phyloP scores from a whole-genome alignment of 352 stramenopile genomes.

The Phytophthora ramorum region DNA sequence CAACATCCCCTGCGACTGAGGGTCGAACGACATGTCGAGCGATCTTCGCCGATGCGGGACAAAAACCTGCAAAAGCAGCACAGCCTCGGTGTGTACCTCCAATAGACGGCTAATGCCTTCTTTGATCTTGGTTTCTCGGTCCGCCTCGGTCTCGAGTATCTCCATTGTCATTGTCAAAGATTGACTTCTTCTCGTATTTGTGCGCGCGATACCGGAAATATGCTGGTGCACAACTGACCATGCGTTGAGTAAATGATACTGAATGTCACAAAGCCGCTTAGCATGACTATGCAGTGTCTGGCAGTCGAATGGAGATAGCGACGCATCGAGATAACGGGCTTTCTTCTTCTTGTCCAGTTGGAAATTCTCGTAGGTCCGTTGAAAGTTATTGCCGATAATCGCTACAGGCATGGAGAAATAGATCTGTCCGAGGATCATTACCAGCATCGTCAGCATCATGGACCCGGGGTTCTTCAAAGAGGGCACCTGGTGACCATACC shows the following conservation, averaged over 20 bases:
- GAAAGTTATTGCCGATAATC: slow-evolving; percentile 82
- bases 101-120: slow-evolving; percentile 49
- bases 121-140: slow-evolving; percentile 54
- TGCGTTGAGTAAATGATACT: slow-evolving; percentile 60
- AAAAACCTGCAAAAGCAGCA: slow-evolving; percentile 49
- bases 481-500: slow-evolving; percentile 75
- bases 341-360: slow-evolving; percentile 65
- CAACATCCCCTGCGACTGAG: slow-evolving; percentile 38
- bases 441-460: slow-evolving; percentile 56
- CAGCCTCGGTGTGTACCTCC: slow-evolving; percentile 47
- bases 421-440: slow-evolving; percentile 82
- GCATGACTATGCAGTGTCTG: slow-evolving; percentile 50
- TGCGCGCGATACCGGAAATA: slow-evolving; percentile 41
- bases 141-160: slow-evolving; percentile 39
- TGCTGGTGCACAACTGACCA: slow-evolving; percentile 59
- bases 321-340: slow-evolving; percentile 52
- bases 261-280: slow-evolving; percentile 65
- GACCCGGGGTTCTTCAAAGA: slow-evolving; percentile 61
- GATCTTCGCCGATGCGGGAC: slow-evolving; percentile 58
- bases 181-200: slow-evolving; percentile 21
- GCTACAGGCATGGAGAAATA: slow-evolving; percentile 84
- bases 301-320: slow-evolving; percentile 62
- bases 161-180: slow-evolving; percentile 31
- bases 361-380: slow-evolving; percentile 67
- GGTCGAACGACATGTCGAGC: neutral